Evolutionary conservation across 805 yeast species (phyloP).

Genomic region (Scheffersomyces lignosus): DNA sequence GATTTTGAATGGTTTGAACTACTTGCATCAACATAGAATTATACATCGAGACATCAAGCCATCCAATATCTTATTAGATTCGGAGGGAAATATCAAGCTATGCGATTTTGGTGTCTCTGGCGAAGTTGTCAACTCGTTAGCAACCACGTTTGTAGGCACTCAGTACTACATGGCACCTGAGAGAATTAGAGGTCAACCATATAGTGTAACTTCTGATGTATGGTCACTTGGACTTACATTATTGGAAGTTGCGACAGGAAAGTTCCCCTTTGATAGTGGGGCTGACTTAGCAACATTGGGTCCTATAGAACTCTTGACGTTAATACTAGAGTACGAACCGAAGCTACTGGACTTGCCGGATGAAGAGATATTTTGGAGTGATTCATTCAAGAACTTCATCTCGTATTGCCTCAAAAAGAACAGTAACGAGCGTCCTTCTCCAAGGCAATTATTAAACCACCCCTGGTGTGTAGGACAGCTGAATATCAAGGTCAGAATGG

Average conservation of each 20-base stretch:
- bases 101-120: conserved; percentile 99
- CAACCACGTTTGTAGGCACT: conserved; percentile 96
- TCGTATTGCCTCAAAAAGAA: conserved; percentile 80
- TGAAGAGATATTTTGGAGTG: conserved; percentile 77
- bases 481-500: conserved; percentile 77
- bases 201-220: conserved; percentile 91
- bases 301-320: conserved; percentile 83
- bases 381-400: conserved; percentile 78
- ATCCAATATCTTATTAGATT: conserved; percentile 80
- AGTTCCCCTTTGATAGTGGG: conserved; percentile 63
- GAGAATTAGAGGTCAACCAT: conserved; percentile 92
- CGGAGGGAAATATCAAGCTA: conserved; percentile 78
- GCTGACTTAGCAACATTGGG: conserved; percentile 42
- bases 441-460: conserved; percentile 88
- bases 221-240: conserved; percentile 95
- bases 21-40: conserved; percentile 81
- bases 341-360: conserved; percentile 73
- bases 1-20: conserved; percentile 80
- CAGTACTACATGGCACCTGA: conserved; percentile 99
- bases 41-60: conserved; percentile 97
- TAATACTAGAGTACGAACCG: conserved; percentile 83
- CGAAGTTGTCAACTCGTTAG: conserved; percentile 90
- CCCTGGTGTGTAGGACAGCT: conserved; percentile 89
- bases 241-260: conserved; percentile 90
- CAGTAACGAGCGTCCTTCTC: conserved; percentile 80